phyloP scores from a whole-genome alignment of 2,329 filamentous ascomycete species.

The Ceratocystis albifundus region DNA sequence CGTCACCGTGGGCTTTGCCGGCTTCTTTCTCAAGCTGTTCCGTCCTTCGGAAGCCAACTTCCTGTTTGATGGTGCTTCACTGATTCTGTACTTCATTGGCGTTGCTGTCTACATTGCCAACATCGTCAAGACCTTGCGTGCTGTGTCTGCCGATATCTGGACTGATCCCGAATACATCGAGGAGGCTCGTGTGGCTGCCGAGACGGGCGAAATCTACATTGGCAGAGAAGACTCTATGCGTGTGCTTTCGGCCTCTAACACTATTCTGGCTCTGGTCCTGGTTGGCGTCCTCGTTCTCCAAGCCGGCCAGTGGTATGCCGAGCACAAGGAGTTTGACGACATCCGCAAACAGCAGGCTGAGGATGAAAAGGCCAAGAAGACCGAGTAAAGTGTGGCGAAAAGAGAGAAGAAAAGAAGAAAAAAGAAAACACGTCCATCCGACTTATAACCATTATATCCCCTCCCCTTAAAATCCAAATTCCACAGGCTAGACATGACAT shows the following conservation, averaged over 20 bases:
- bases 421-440: not conserved
- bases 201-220: slow-evolving; percentile 54
- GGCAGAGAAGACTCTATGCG: slow-evolving; percentile 79
- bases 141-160: slow-evolving; percentile 63
- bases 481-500: not conserved
- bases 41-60: slow-evolving; percentile 86
- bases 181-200: slow-evolving; percentile 32
- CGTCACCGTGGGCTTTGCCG: slow-evolving; percentile 73
- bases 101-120: slow-evolving; percentile 91
- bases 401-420: not conserved
- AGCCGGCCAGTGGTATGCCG: slow-evolving; percentile 96
- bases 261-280: slow-evolving; percentile 83
- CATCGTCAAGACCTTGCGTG: slow-evolving; percentile 85
- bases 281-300: slow-evolving; percentile 87
- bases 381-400: slow-evolving; percentile 10
- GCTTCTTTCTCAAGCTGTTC: slow-evolving; percentile 92
- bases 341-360: slow-evolving; percentile 40
- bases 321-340: slow-evolving; percentile 83
- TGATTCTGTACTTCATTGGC: slow-evolving; percentile 74
- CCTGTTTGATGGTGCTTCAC: slow-evolving; percentile 77
- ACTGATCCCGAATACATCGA: slow-evolving; percentile 33
- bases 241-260: slow-evolving; percentile 88
- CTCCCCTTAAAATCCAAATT: not conserved
- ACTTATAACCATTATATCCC: not conserved
- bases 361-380: slow-evolving; percentile 25